Conservation (phyloP, 2,329 filamentous ascomycete genomes). For the Fusarium marasasianum region DNA sequence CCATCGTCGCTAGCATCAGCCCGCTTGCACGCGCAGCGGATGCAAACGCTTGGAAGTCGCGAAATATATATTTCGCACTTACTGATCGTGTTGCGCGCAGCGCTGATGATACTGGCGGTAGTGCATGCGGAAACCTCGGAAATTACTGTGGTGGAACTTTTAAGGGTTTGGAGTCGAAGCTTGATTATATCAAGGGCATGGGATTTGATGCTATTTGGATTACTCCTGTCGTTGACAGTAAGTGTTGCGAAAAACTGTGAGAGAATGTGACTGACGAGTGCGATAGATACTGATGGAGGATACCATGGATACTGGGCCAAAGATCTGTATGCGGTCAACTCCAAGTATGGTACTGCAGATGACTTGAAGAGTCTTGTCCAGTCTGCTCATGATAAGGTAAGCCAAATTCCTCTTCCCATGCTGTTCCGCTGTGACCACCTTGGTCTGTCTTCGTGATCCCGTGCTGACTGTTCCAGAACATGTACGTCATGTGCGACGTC, state of each 20-base stretch:
- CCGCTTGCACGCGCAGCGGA: slow-evolving; percentile 42
- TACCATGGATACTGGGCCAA: slow-evolving; percentile 36
- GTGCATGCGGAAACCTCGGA: slow-evolving; percentile 52
- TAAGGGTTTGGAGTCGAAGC: slow-evolving; percentile 64
- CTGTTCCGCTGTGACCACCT: background rate
- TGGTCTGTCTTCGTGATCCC: rapidly evolving
- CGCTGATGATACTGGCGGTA: slow-evolving; percentile 54
- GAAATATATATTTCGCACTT: slow-evolving; percentile 67
- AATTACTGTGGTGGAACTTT: slow-evolving; percentile 71
- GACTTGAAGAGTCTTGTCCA: slow-evolving; percentile 26
- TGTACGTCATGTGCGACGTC: slow-evolving; percentile 69
- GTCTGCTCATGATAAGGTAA: slow-evolving; percentile 30
- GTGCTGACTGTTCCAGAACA: slow-evolving; percentile 34
- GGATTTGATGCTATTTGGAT: slow-evolving; percentile 69
- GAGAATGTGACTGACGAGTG: rapidly evolving
- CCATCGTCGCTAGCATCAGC: slow-evolving; percentile 12
- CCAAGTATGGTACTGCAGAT: slow-evolving; percentile 16
- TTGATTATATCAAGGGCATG: slow-evolving; percentile 72
- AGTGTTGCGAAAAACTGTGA: background rate
- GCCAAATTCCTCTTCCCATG: too few relatives aligned
- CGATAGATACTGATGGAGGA: slow-evolving; percentile 15
- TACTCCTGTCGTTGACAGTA: slow-evolving; percentile 62
- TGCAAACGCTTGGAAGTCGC: slow-evolving; percentile 59
- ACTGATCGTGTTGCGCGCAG: slow-evolving; percentile 65
- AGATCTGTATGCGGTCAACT: slow-evolving; percentile 25